Evolutionary conservation across 2,329 filamentous ascomycete species (phyloP).

Genomic region (Ophiocordyceps australis): DNA sequence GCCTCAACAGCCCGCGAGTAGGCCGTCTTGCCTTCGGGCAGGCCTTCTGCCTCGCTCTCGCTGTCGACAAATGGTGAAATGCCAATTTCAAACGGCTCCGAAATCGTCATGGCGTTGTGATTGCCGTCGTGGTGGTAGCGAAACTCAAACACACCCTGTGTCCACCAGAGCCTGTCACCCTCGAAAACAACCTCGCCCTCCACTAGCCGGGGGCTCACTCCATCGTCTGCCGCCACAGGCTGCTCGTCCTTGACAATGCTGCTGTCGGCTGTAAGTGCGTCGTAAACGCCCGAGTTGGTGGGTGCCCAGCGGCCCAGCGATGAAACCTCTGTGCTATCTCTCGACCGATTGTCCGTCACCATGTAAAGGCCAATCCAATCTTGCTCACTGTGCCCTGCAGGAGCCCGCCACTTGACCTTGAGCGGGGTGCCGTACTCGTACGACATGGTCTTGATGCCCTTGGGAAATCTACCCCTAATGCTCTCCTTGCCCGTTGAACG

Average conservation of each 20-base stretch:
- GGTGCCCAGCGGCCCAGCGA: slow-evolving; percentile 83
- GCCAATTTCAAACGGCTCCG: slow-evolving; percentile 78
- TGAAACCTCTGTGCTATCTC: slow-evolving; percentile 67
- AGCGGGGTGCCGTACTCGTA: slow-evolving; percentile 87
- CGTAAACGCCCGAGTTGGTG: slow-evolving; percentile 59
- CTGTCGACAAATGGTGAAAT: slow-evolving; percentile 67
- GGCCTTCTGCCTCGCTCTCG: slow-evolving; percentile 41
- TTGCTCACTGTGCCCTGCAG: slow-evolving; percentile 67
- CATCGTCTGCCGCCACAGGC: slow-evolving; percentile 29
- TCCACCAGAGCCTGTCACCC: slow-evolving; percentile 96
- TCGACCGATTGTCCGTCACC: slow-evolving; percentile 81
- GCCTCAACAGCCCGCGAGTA: slow-evolving; percentile 56
- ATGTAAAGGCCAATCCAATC: slow-evolving; percentile 97
- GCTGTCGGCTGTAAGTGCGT: slow-evolving; percentile 54
- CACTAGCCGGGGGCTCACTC: slow-evolving; percentile 38
- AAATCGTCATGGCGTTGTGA: slow-evolving; percentile 88
- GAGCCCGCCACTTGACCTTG: slow-evolving; percentile 78
- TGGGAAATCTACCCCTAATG: slow-evolving; percentile 46
- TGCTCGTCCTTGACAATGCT: slow-evolving; percentile 59
- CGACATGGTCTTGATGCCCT: slow-evolving; percentile 53
- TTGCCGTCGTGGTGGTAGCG: slow-evolving; percentile 88
- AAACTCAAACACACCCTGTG: slow-evolving; percentile 88
- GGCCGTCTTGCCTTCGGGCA: slow-evolving; percentile 37
- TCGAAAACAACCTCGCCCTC: slow-evolving; percentile 73
- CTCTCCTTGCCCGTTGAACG: slow-evolving; percentile 57